phyloP scores from a whole-genome alignment of 2,329 filamentous ascomycete species.

The Pleoardoris graminearum region DNA sequence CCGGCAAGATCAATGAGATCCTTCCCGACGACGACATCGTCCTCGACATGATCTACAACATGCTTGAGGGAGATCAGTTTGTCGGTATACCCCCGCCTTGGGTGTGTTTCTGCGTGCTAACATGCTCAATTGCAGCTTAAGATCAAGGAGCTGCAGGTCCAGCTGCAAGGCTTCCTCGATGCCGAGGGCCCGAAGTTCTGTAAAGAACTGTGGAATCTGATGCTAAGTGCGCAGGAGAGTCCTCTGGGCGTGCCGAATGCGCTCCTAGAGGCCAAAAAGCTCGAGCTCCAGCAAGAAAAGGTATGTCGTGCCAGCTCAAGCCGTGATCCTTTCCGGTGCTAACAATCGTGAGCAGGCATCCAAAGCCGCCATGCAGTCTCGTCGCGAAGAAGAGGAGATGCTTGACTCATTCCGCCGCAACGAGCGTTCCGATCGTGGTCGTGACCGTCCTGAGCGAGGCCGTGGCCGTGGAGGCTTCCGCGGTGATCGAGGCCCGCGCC shows the following conservation, averaged over 20 bases:
- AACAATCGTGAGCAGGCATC: constrained; percentile 67
- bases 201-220: constrained; percentile 89
- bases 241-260: constrained; percentile 92
- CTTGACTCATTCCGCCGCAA: constrained; percentile 68
- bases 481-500: constrained; percentile 52
- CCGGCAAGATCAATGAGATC: constrained; percentile 78
- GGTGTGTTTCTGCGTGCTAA: constrained; percentile 15
- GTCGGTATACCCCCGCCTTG: constrained; percentile 57
- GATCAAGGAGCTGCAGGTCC: constrained; percentile 92
- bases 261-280: constrained; percentile 92
- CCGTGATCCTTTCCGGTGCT: constrained; percentile 19
- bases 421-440: constrained; percentile 58
- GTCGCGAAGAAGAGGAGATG: constrained; percentile 67
- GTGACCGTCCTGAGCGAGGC: constrained; percentile 49
- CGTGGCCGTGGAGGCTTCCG: constrained; percentile 47
- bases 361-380: constrained; percentile 74
- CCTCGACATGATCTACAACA: constrained; percentile 76
- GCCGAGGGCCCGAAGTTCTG: constrained; percentile 89
- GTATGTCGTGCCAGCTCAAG: constrained; percentile 51
- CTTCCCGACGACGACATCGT: constrained; percentile 96
- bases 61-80: constrained; percentile 72
- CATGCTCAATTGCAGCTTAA: constrained; percentile 67
- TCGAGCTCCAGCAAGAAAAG: constrained; percentile 93
- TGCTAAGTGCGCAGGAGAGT: constrained; percentile 85
- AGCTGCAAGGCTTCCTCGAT: constrained; percentile 91